Evolutionary conservation across 805 yeast species (phyloP), one percentile per base, ranked within the genome.

Genomic region (Teunomyces gatunensis): DNA sequence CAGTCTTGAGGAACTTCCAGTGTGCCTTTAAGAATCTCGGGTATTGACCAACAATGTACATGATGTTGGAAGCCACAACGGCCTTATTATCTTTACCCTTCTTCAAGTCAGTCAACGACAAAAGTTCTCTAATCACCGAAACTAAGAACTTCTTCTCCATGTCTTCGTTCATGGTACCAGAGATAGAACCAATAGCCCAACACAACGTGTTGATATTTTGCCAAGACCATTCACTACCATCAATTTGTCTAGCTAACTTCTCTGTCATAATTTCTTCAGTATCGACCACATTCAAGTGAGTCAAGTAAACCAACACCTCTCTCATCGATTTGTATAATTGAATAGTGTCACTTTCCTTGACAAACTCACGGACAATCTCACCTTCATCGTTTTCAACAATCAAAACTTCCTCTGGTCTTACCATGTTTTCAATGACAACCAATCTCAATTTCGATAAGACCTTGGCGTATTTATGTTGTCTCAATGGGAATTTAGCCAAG

Each of bases 161-260:
- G 56, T 90, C 96, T 71, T 94, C 98, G 63, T 88, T 90, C 99
- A 94, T 94, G 1, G 99, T 88, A 63, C 99, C 98, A 2, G 97
- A 89, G 50, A 94, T 94, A 12, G 98, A 92, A 53, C 99, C 99
- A 66, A 94, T 94, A 9, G 99, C 99, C 99, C 99, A 94, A 75
- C 98, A 94, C 55, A 94, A 73, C 2, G 98, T 94, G 68, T 94
- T 94, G 60, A 94, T 86, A 64, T 92, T 92, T 65, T 90, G 95
- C 98, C 99, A 94, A 25, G 97, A 91, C 99, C 99, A 94, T 72
- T 94, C 99, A 47, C 88, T 78, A 39, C 95, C 98, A 68, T 94
- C 98, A 45, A 92, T 84, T 73, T 94, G 99, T 60, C 87, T 81
- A 12, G 94, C 88, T 56, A 94, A 78, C 69, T 94, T 94, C 49